These are phyloP conservation scores for Amylostereum areolatum DNA, from an alignment of 1,284 basidiomycete genomes.

Conservation along the genomic window DNA sequence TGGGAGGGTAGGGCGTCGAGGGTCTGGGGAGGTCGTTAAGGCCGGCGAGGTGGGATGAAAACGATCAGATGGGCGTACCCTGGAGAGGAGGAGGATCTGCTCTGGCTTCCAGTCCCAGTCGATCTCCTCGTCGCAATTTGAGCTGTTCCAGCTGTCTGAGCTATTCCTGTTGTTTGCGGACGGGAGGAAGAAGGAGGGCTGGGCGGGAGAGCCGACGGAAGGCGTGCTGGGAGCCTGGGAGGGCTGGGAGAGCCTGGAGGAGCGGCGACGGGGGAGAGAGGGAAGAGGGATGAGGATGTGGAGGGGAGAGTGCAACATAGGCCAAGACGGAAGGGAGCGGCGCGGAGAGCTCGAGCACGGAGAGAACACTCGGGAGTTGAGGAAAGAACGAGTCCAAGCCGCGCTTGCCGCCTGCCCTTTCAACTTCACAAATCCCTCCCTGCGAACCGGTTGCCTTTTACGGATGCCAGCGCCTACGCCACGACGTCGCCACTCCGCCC, in stretches of 20 bases:
- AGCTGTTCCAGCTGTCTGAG: conserved; percentile 78
- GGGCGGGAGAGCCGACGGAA: conserved; percentile 26
- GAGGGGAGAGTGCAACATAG: too few species aligned
- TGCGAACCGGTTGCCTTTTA: too few species aligned
- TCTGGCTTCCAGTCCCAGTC: conserved; percentile 71
- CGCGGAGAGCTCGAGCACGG: too few species aligned
- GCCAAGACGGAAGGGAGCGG: conserved; percentile 27
- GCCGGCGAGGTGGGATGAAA: conserved; percentile 25
- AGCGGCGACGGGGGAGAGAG: conserved; percentile 24
- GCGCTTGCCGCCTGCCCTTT: too few species aligned
- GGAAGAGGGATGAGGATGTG: conserved; percentile 30
- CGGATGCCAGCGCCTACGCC: too few species aligned
- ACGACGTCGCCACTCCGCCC: too few species aligned
- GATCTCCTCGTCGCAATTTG: conserved; percentile 60
- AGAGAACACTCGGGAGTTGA: too few species aligned
- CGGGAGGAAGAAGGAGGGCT: conserved; percentile 39
- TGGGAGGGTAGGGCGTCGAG: conserved; percentile 77
- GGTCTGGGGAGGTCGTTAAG: conserved; percentile 40
- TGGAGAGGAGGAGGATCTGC: conserved; percentile 55
- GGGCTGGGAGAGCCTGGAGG: conserved; percentile 23
- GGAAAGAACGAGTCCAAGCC: too few species aligned
- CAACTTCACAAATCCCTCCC: too few species aligned
- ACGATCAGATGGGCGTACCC: conserved; percentile 40
- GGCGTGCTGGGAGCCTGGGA: conserved; percentile 33
- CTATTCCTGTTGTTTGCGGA: conserved; percentile 58